Evolutionary conservation across 345 rosid genomes (phyloP), one percentile per base, ranked within the genome.

Genomic region (Euclidium syriacum): DNA sequence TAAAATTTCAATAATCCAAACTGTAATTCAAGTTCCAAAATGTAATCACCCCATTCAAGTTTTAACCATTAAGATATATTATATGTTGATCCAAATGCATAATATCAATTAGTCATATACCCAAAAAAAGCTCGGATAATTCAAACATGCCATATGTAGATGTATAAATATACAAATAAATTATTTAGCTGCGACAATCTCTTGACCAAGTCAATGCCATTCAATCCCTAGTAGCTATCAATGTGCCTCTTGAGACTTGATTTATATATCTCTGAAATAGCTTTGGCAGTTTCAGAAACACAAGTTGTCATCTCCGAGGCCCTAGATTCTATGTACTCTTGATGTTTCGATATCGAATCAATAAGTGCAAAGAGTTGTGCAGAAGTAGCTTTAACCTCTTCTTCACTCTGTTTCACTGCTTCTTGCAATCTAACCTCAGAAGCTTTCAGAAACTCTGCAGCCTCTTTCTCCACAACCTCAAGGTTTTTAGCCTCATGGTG

Each of bases 401-500:
- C 85, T 55, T 88, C 95, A 15, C 71, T 70, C 71, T 72, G 78
- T 64, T 62, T 80, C 16, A 27, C 75, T 26, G 76, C 74, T 71
- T 88, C 95, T 77, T 86, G 78, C 73, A 83, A 68, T 80, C 82
- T 70, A 2, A 62, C 62, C 73, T 57, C 9, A 10, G 81, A 73
- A 11, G 78, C 87, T 75, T 81, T 50, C 44, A 81, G 38, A 68
- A 84, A 67, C 68, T 81, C 97, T 3, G 81, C 76, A 20, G 91
- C 97, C 78, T 87, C 91, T 73, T 68, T 84, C 81, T 90, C 91
- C 34, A 83, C 68, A 26, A 65, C 58, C 42, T 75, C 80, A 63
- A 92, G 65, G 51, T 75, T 77, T 39, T 69, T 58, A 26, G 74
- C 73, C 60, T 92, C 97, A 0, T 10, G 49, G 49, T 81, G 76